Percentiles rank a stretch among this genome's conserved stretches.
Evolutionary conservation across 2,329 filamentous ascomycete genomes (phyloP).

Genomic region (Penicillium sp.): DNA sequence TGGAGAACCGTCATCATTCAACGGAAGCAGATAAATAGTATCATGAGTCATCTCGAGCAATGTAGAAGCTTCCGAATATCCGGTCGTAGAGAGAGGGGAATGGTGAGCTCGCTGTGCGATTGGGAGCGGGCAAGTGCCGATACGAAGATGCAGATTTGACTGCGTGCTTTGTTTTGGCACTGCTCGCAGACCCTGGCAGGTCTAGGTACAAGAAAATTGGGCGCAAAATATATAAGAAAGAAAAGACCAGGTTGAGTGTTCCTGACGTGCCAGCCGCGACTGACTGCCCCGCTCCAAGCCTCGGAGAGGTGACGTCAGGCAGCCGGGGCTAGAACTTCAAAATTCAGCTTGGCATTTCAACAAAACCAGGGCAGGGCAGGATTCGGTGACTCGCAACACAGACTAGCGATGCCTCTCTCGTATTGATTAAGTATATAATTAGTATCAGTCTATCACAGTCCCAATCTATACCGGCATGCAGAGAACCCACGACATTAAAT

Average conservation of each 20-base stretch:
- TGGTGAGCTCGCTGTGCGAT: background rate
- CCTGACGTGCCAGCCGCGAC: background rate
- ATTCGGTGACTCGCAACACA: background rate
- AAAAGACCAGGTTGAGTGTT: background rate
- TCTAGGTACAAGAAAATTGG: background rate
- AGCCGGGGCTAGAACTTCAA: background rate
- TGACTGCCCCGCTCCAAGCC: no score
- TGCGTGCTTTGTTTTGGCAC: background rate
- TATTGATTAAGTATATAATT: background rate
- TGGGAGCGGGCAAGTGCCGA: slow-evolving; percentile 8
- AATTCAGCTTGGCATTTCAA: background rate
- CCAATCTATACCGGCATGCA: slow-evolving; percentile 25
- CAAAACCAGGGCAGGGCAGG: background rate
- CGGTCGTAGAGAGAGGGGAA: background rate
- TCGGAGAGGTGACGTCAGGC: background rate
- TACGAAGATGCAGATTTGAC: background rate
- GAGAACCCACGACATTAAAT: slow-evolving; percentile 17
- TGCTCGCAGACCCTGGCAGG: slow-evolving; percentile 1
- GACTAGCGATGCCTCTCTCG: background rate
- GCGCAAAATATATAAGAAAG: slow-evolving; percentile 4
- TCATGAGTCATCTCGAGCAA: slow-evolving; percentile 8
- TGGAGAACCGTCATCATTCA: slow-evolving; percentile 92
- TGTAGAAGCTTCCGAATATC: background rate
- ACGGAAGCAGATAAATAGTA: slow-evolving; percentile 73
- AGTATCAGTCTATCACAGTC: slow-evolving; percentile 14